Evolutionary conservation across 192 early-diverging fungal genomes (phyloP).

Genomic region (Entomortierella beljakovae): DNA sequence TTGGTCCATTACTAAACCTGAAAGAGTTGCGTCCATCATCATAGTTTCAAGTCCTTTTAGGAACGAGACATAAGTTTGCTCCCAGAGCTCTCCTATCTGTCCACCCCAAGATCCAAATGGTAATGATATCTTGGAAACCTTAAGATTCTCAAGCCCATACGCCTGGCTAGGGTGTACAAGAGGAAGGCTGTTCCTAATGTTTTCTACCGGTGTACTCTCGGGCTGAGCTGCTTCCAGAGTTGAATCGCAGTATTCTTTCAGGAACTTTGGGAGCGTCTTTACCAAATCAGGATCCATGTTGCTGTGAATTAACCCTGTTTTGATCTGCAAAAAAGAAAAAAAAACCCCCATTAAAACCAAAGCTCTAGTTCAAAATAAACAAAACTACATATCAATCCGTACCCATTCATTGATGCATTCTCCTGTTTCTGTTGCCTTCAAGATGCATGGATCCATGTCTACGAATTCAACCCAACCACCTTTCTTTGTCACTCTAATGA

Average conservation of each 20-base stretch:
- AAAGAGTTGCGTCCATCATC: conserved; percentile 47
- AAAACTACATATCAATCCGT: background rate
- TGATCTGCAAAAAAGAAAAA: conserved; percentile 14
- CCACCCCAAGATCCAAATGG: conserved; percentile 53
- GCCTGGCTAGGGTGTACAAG: conserved; percentile 1
- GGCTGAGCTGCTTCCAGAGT: conserved; percentile 5
- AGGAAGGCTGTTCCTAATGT: background rate
- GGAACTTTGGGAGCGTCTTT: conserved; percentile 31
- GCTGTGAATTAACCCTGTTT: conserved; percentile 48
- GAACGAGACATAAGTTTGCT: conserved; percentile 30
- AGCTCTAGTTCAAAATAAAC: background rate
- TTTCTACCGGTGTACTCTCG: background rate
- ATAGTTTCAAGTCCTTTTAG: conserved; percentile 39
- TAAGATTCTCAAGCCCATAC: conserved; percentile 30
- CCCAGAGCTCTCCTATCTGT: conserved; percentile 44
- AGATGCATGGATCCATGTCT: conserved; percentile 49
- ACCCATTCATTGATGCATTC: conserved; percentile 50
- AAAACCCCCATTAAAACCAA: background rate
- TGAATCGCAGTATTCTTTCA: conserved; percentile 40
- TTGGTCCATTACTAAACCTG: conserved; percentile 51
- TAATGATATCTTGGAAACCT: conserved; percentile 32
- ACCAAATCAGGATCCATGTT: conserved; percentile 52
- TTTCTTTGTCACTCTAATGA: conserved; percentile 50
- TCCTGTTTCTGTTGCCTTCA: conserved; percentile 37
- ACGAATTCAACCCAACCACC: conserved; percentile 55